Evolutionary conservation across 176 grass and related monocot species (phyloP), one percentile per base, ranked within the genome.

Genomic region (Avena atlantica): DNA sequence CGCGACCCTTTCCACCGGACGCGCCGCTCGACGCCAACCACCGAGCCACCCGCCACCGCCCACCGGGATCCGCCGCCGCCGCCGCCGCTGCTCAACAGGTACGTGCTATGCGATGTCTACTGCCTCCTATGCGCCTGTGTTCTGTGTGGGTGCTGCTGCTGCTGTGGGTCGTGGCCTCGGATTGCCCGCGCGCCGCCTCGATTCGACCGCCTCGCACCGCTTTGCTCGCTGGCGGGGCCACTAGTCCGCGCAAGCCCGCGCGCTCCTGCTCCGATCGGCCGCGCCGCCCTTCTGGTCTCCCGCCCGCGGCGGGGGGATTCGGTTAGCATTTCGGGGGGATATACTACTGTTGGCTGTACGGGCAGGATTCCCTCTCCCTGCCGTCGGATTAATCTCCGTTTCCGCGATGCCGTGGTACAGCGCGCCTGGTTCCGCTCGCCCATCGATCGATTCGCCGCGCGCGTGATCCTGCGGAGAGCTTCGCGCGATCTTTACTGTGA

Each of bases 21-120:
- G 47, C 83, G 48, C 74, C 61, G 74, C 49, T 24, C 72, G 14
- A 42, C 74, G 68, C 64, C 74, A 63, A 51, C 75, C n/a, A 24
- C 74, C 13, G 81, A 1, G 81, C 4, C 10, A 19, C 4, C 25
- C 4, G 20, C 1, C 37, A 1, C 27, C 56, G 29, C 10, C n/a
- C 24, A 29, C 64, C 64, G 64, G 64, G 64, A 67, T 67, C 64
- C 64, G 64, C 64, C 64, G 62, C 29, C 64, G 62, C 29, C 78
- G n/a, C n/a, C n/a, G 50, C 13, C 45, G 71, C 73, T 16, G 11
- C 45, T 76, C 48, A 17, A 8, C 12, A 51, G 83, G 83, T 77
- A 49, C 48, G 70, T 74, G 37, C 69, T 45, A 2, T 8, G 3
- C 8, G 9, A 9, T 4, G 9, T 12, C 25, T 58, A 23, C 69